A percentile compares a stretch with the other conserved stretches of the same genome.
phyloP scores from a whole-genome alignment of 192 early-diverging fungal genomes.

The Entomortierella parvispora region DNA sequence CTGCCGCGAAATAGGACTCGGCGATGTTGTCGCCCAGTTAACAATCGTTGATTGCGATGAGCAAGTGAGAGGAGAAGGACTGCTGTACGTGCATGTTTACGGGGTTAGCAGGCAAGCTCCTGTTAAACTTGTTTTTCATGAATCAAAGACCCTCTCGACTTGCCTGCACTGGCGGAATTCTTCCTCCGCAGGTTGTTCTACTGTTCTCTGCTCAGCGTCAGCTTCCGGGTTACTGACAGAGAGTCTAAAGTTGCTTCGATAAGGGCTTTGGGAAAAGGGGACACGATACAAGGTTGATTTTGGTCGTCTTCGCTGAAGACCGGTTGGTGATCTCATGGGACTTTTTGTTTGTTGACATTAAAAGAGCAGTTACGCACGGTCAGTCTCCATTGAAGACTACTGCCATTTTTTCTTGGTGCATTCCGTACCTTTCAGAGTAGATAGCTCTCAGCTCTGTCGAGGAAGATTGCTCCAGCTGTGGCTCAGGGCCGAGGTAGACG shows the following conservation, averaged over 20 bases:
- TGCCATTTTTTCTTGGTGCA: too few species aligned
- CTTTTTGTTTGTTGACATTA: neutral
- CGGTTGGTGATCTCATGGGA: neutral
- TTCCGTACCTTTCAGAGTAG: too few species aligned
- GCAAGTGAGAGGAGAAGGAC: neutral
- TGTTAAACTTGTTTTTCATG: neutral
- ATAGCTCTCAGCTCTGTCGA: too few species aligned
- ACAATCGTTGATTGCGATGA: slow-evolving; percentile 22
- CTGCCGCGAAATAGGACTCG: neutral
- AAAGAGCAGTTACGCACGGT: neutral
- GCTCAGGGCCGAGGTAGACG: too few species aligned
- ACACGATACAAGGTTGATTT: slow-evolving; percentile 16
- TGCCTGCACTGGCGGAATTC: neutral
- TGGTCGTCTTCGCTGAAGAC: slow-evolving; percentile 2
- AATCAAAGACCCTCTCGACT: neutral
- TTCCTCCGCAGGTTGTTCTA: neutral
- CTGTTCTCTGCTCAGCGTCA: neutral
- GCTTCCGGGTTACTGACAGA: neutral
- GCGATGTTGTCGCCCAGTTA: neutral
- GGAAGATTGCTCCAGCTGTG: too few species aligned
- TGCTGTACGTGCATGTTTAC: neutral
- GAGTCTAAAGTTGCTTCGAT: neutral
- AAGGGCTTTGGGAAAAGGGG: slow-evolving; percentile 39
- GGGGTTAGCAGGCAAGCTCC: neutral
- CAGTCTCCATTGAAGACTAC: too few species aligned